These are phyloP conservation scores for Fusarium sp. DNA, from an alignment of 2,329 filamentous ascomycete species.

Conservation along the genomic window DNA sequence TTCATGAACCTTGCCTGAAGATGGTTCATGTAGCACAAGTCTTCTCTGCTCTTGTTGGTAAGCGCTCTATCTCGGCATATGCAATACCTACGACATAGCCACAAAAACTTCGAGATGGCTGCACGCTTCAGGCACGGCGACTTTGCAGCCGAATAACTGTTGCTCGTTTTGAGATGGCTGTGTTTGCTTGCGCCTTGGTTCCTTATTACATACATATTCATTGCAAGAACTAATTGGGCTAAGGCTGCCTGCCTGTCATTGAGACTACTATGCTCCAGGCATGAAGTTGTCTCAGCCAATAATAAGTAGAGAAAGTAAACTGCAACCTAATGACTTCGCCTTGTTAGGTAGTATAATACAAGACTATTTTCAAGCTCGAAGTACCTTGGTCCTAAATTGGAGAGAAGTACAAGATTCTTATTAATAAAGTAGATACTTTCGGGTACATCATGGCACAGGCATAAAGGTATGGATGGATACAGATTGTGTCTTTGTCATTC, in stretches of 20 bases:
- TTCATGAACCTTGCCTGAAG: neutral
- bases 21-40: neutral
- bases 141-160: neutral
- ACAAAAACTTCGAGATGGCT: neutral
- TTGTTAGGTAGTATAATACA: neutral
- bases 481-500: neutral
- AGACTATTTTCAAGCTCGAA: neutral
- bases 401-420: neutral
- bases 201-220: neutral
- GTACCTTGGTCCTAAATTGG: neutral
- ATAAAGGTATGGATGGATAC: neutral
- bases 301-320: neutral
- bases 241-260: neutral
- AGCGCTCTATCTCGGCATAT: constrained; percentile 2
- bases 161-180: neutral
- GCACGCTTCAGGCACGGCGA: neutral
- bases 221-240: neutral
- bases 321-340: neutral
- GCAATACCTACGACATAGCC: constrained; percentile 16
- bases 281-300: neutral
- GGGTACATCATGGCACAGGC: neutral
- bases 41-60: constrained; percentile 13
- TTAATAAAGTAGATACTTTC: too few relatives aligned
- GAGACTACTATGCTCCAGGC: neutral
- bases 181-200: neutral